phyloP scores from a whole-genome alignment of 192 early-diverging fungal genomes.

The Backusella morwellensis region DNA sequence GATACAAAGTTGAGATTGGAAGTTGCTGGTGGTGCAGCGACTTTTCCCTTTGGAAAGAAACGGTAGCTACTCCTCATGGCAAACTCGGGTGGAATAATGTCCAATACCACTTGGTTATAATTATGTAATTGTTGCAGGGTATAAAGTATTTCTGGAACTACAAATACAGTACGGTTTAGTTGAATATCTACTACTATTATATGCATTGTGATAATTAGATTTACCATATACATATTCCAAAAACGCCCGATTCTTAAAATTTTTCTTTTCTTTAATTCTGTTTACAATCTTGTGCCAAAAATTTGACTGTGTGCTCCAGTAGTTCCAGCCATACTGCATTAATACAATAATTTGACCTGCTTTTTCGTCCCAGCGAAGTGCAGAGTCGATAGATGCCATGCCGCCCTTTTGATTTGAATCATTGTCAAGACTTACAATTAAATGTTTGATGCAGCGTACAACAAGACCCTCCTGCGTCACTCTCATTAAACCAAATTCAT shows the following conservation, averaged over 20 bases:
- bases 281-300: constrained; percentile 30
- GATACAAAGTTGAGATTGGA: constrained; percentile 4
- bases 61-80: constrained; percentile 18
- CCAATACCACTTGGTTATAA: constrained; percentile 14
- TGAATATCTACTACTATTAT: neutral
- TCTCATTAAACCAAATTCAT: constrained; percentile 34
- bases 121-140: constrained; percentile 26
- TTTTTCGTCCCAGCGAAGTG: constrained; percentile 36
- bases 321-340: constrained; percentile 39
- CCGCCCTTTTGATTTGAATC: constrained; percentile 19
- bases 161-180: neutral
- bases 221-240: constrained; percentile 35
- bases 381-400: constrained; percentile 32
- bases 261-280: constrained; percentile 30
- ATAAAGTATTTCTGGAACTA: constrained; percentile 32
- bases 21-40: neutral
- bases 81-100: constrained; percentile 36
- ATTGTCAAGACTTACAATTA: constrained; percentile 33
- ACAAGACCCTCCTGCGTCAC: constrained; percentile 30
- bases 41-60: neutral
- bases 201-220: neutral
- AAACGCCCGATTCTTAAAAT: constrained; percentile 30
- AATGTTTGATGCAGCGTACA: constrained; percentile 34
- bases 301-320: constrained; percentile 28
- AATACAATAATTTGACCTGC: constrained; percentile 30